A percentile compares a stretch with the other conserved stretches of the same genome.
Evolutionary conservation across 345 rosid genomes (phyloP).

Genomic region (Iberis pinnata): DNA sequence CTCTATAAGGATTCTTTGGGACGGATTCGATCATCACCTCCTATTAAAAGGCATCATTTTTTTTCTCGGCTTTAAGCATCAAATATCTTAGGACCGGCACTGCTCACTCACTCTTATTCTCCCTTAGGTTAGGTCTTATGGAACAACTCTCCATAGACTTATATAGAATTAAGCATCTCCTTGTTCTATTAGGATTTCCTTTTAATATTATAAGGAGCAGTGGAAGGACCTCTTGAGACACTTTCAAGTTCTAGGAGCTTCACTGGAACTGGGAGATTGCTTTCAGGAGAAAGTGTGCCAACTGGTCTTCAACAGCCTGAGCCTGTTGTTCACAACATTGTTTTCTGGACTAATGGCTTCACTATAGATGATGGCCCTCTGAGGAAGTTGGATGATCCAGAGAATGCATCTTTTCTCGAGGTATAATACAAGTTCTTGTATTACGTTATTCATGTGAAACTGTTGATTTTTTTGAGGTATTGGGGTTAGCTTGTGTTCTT

Average conservation of each 20-base stretch:
- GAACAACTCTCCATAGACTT: no score
- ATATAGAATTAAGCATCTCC: no score
- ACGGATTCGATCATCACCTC: no score
- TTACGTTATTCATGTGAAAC: not conserved
- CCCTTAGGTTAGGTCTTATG: no score
- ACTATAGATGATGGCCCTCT: conserved; percentile 88
- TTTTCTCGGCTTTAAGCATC: no score
- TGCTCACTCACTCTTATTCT: no score
- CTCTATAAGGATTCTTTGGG: no score
- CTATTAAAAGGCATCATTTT: no score
- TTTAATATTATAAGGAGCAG: no score
- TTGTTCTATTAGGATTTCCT: no score
- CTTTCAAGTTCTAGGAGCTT: conserved; percentile 81
- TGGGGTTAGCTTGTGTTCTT: not conserved
- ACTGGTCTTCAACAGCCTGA: conserved; percentile 82
- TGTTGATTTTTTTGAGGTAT: not conserved
- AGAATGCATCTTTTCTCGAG: conserved; percentile 90
- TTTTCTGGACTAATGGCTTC: conserved; percentile 93
- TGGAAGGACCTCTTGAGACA: conserved; percentile 73
- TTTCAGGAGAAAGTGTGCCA: conserved; percentile 68
- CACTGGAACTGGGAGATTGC: conserved; percentile 76
- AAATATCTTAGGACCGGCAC: no score
- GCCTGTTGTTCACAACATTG: conserved; percentile 70
- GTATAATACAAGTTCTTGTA: conserved; percentile 35
- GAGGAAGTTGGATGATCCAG: conserved; percentile 92